These are phyloP conservation scores for Aspergillus cavernicola DNA, from an alignment of 495 filamentous ascomycete species.

Conservation along the genomic window DNA sequence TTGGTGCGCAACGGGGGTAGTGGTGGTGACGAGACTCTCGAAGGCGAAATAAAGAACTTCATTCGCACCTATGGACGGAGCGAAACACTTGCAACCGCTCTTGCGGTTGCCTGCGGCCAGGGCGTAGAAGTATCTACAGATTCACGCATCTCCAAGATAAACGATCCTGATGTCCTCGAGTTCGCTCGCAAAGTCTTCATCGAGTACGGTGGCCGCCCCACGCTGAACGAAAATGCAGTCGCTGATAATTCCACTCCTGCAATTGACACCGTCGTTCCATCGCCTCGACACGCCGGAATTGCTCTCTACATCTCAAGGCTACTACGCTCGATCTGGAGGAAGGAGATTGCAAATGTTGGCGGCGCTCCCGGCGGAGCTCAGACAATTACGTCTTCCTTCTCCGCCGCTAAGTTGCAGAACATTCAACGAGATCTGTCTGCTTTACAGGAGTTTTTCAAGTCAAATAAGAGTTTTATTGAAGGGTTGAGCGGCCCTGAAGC, in stretches of 20 bases:
- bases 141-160: conserved; percentile 61
- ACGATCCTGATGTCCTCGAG: conserved; percentile 79
- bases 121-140: conserved; percentile 73
- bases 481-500: conserved; percentile 85
- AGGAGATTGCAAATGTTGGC: conserved; percentile 52
- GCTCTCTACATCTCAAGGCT: conserved; percentile 82
- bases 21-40: conserved; percentile 68
- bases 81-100: conserved; percentile 82
- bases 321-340: conserved; percentile 81
- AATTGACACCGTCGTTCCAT: conserved; percentile 79
- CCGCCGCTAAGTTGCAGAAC: conserved; percentile 58
- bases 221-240: conserved; percentile 66
- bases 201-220: conserved; percentile 80
- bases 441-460: conserved; percentile 73
- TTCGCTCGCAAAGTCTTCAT: conserved; percentile 83
- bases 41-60: conserved; percentile 77
- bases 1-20: conserved; percentile 66
- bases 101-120: conserved; percentile 95
- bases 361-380: conserved; percentile 56
- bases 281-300: conserved; percentile 82
- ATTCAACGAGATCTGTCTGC: conserved; percentile 78
- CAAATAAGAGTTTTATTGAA: conserved; percentile 86
- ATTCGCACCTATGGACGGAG: conserved; percentile 76
- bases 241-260: conserved; percentile 56
- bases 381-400: conserved; percentile 48